These are phyloP conservation scores for Ceratobasidium sp. DNA, from an alignment of 1,284 basidiomycete species.

Conservation along the genomic window DNA sequence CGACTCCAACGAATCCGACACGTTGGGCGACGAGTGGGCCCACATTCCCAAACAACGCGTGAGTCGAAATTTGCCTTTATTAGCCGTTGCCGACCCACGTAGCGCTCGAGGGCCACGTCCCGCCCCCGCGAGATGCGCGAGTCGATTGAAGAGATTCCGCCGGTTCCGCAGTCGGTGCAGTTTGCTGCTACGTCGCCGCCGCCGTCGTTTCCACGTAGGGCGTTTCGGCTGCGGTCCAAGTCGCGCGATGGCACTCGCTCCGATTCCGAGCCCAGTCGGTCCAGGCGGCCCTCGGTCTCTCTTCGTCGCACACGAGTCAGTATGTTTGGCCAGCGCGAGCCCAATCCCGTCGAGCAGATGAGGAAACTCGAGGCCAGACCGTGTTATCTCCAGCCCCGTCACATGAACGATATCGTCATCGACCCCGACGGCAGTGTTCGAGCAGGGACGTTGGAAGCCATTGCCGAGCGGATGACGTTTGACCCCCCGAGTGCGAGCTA, in stretches of 20 bases:
- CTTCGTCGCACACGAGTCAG: constrained; percentile 31
- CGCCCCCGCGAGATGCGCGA: not conserved
- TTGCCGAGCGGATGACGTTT: constrained; percentile 72
- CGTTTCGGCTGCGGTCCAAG: constrained; percentile 35
- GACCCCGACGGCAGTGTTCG: constrained; percentile 65
- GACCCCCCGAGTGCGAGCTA: constrained; percentile 53
- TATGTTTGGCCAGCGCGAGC: constrained; percentile 29
- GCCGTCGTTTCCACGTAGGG: constrained; percentile 27
- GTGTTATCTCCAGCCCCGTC: constrained; percentile 70
- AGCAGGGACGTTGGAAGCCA: constrained; percentile 69
- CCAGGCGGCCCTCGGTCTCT: constrained; percentile 31
- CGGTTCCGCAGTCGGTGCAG: not conserved
- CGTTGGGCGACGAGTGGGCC: constrained; percentile 33
- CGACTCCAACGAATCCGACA: constrained; percentile 31
- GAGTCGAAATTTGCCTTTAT: not conserved
- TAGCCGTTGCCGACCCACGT: not conserved
- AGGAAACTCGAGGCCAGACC: constrained; percentile 52
- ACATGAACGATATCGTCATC: constrained; percentile 60
- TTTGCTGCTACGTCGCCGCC: not conserved
- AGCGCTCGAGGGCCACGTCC: not conserved
- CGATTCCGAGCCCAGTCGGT: constrained; percentile 19
- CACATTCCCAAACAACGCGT: constrained; percentile 12
- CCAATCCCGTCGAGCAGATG: constrained; percentile 10
- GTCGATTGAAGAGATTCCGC: not conserved
- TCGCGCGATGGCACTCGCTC: constrained; percentile 24